A percentile compares a stretch with the other conserved stretches of the same genome.
phyloP scores from a whole-genome alignment of 345 rosid species.

The Gossypium australe region DNA sequence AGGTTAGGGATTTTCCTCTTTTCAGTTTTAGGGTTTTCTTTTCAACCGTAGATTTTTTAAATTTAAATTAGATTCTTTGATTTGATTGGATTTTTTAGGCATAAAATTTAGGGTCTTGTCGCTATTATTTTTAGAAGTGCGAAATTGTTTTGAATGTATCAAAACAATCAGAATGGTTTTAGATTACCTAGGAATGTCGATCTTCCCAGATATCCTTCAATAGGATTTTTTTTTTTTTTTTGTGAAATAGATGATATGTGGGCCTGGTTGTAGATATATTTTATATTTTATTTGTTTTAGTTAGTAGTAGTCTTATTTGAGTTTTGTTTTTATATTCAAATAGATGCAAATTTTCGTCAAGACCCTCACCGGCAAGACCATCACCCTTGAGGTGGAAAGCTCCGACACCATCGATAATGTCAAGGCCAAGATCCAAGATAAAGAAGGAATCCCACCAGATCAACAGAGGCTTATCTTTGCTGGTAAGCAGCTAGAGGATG shows the following conservation, averaged over 20 bases:
- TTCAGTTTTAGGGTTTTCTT: neutral
- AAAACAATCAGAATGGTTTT: neutral
- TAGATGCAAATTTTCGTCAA: slow-evolving; percentile 15
- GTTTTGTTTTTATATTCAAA: neutral
- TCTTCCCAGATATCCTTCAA: neutral
- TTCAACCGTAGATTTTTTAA: neutral
- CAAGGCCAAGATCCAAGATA: neutral
- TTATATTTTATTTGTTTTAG: neutral
- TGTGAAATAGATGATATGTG: neutral
- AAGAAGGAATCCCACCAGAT: neutral
- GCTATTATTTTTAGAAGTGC: neutral
- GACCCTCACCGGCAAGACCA: slow-evolving; percentile 12
- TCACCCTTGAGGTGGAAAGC: slow-evolving; percentile 3
- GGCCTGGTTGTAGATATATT: neutral
- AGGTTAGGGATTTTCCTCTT: neutral
- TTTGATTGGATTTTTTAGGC: neutral
- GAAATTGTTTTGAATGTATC: neutral
- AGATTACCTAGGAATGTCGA: neutral
- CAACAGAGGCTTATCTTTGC: neutral
- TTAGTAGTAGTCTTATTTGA: neutral
- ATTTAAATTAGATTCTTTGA: neutral
- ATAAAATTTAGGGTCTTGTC: neutral
- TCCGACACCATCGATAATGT: neutral
- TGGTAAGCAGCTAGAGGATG: slow-evolving; percentile 2
- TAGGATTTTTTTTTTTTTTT: neutral